Evolutionary conservation across 352 stramenopile species (phyloP).

Genomic region (Lagenidium giganteum): DNA sequence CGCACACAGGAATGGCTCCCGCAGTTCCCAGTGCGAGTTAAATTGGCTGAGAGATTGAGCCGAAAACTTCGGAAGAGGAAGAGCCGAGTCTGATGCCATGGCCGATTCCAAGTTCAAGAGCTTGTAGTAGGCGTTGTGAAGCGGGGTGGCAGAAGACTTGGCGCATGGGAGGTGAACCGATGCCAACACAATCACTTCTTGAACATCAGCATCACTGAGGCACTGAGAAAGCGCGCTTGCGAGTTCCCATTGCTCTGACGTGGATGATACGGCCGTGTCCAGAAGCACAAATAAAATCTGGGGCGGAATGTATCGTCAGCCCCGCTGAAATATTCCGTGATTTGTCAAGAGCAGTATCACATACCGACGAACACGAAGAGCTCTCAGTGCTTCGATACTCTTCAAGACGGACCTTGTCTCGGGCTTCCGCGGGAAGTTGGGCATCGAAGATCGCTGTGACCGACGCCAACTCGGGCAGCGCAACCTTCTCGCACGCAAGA

Average conservation of each 20-base stretch:
- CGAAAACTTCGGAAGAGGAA: slow-evolving; percentile 3
- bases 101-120: slow-evolving; percentile 13
- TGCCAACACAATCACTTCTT: slow-evolving; percentile 36
- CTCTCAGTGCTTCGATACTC: neutral
- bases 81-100: neutral
- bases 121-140: slow-evolving; percentile 39
- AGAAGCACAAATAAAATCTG: slow-evolving; percentile 32
- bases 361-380: neutral
- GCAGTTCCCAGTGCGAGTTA: slow-evolving; percentile 44
- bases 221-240: slow-evolving; percentile 35
- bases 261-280: slow-evolving; percentile 18
- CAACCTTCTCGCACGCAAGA: no score
- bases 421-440: no score
- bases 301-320: neutral
- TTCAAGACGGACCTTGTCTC: slow-evolving; percentile 4
- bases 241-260: slow-evolving; percentile 29
- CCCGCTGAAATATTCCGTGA: neutral
- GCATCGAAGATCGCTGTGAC: no score
- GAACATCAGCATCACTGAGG: slow-evolving; percentile 26
- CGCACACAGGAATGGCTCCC: slow-evolving; percentile 38
- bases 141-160: slow-evolving; percentile 20
- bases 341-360: neutral
- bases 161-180: slow-evolving; percentile 58
- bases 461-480: no score
- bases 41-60: no score